These are phyloP conservation scores for Beta macrorhiza DNA, from an alignment of 179 eudicot species.

Conservation along the genomic window DNA sequence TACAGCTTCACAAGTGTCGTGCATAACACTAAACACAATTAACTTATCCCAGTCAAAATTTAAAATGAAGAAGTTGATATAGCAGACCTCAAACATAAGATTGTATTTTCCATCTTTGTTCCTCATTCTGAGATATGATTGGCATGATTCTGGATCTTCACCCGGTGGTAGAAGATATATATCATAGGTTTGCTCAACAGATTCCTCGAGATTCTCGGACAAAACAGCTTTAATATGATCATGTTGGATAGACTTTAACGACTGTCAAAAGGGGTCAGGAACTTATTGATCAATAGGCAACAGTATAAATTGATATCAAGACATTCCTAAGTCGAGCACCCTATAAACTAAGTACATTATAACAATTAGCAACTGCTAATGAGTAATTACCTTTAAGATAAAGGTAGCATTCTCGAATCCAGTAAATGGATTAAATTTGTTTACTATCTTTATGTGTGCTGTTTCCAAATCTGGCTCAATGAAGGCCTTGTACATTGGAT, in stretches of 20 bases:
- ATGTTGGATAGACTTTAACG: slow-evolving; percentile 52
- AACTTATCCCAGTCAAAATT: background rate
- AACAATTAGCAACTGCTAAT: background rate
- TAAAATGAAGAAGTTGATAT: slow-evolving; percentile 8
- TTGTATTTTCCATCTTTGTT: slow-evolving; percentile 95
- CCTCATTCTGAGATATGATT: slow-evolving; percentile 94
- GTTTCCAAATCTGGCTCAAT: slow-evolving; percentile 96
- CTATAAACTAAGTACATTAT: background rate
- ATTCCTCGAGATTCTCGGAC: slow-evolving; percentile 48
- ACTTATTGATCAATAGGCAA: background rate
- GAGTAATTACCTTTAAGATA: slow-evolving; percentile 64
- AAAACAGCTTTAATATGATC: slow-evolving; percentile 68
- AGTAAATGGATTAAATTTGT: slow-evolving; percentile 93
- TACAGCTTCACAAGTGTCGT: background rate
- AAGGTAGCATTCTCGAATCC: slow-evolving; percentile 91
- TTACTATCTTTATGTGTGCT: slow-evolving; percentile 80
- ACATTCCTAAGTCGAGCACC: background rate
- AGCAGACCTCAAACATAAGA: slow-evolving; percentile 96
- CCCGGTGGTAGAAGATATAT: slow-evolving; percentile 96
- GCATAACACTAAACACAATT: background rate
- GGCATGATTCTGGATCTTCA: slow-evolving; percentile 97
- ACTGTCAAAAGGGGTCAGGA: slow-evolving; percentile 39
- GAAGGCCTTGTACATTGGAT: slow-evolving; percentile 97
- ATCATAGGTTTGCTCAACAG: slow-evolving; percentile 78
- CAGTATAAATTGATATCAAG: background rate